Conservation (phyloP, 2,329 filamentous ascomycete species). For the Pseudogymnoascus sp. region DNA sequence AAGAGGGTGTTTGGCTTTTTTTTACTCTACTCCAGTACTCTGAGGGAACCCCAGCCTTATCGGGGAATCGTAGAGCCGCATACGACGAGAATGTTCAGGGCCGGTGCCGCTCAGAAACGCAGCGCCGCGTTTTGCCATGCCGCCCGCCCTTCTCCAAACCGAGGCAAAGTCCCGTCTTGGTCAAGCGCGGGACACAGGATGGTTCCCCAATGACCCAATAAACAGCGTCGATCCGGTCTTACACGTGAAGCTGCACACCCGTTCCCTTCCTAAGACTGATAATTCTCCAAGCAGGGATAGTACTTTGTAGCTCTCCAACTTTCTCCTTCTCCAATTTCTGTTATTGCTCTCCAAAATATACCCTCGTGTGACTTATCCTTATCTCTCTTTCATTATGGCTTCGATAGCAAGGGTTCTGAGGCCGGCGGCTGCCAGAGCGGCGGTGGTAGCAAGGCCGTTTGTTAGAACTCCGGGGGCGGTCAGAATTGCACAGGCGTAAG, state of each 20-base stretch:
- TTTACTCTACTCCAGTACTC: not conserved
- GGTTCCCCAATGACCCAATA: conserved; percentile 7
- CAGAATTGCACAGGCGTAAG: conserved; percentile 36
- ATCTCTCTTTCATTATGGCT: conserved; percentile 34
- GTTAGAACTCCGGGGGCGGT: conserved; percentile 31
- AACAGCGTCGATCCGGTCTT: not conserved
- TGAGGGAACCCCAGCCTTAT: not conserved
- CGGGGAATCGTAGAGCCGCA: not conserved
- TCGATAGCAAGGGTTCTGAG: conserved; percentile 40
- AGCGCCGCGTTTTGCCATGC: not conserved
- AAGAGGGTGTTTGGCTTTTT: not conserved
- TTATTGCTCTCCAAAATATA: not conserved
- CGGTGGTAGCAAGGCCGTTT: conserved; percentile 32
- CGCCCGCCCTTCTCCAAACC: not conserved
- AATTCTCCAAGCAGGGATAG: conserved; percentile 6
- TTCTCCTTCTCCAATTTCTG: not conserved
- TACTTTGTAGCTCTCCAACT: not conserved
- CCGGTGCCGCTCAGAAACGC: not conserved
- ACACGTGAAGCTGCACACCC: conserved; percentile 1
- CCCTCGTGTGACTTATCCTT: not conserved
- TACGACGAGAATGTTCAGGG: not conserved
- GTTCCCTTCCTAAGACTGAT: conserved; percentile 4
- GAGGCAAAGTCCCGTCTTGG: conserved; percentile 2
- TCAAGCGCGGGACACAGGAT: not conserved
- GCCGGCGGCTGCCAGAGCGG: conserved; percentile 35